Base-by-base conservation (phyloP, 2,329 filamentous ascomycete species). In the Fusarium compactum region DNA sequence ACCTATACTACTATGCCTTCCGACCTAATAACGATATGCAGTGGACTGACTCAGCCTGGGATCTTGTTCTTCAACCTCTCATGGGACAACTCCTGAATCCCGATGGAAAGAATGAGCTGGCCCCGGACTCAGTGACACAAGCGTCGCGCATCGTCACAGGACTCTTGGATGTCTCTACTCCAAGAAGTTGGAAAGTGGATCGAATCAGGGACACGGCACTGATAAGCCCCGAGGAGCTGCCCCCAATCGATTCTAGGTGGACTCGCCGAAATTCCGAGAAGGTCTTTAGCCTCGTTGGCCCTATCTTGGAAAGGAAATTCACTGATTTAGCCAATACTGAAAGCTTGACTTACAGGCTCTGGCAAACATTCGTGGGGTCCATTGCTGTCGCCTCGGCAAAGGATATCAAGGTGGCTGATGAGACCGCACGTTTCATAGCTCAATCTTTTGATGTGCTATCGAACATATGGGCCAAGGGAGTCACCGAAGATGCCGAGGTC, bases 381-480 rank as follows among this genome's bases (percentile, higher is more conserved):
- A 83, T 94, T 27, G 86, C 89, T 4, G 86, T 87, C 51, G 92
- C 92, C 41, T 91, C 91, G 25, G 87, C 86, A 44, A 97, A 97
- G 80, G 96, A 99, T 79, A 91, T 99, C 73, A 97, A 95, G 74
- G 90, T 95, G 9, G 94, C 94, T 0, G 87, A 87, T 15, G 95
- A 98, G 66, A 93, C 94, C 2, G 92, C 93, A 76, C 87, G 90
- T 65, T 95, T 95, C 62, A 86, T 97, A 66, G 91, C 92, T 24
- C 85, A 89, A 44, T 85, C 94, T 24, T 85, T 95, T 52, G 89
- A 89, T 44, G 80, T 94, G 24, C 81, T 97, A 9, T 87, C 89
- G 51, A 88, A 86, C 27, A 79, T 95, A 4, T 97, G 94, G 93
- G 69, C 74, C 0, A 53, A 38, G 24, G 78, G 79, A 8, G 51